These are phyloP conservation scores for Colletotrichum viniferum DNA, from an alignment of 2,329 filamentous ascomycete genomes.

Conservation along the genomic window DNA sequence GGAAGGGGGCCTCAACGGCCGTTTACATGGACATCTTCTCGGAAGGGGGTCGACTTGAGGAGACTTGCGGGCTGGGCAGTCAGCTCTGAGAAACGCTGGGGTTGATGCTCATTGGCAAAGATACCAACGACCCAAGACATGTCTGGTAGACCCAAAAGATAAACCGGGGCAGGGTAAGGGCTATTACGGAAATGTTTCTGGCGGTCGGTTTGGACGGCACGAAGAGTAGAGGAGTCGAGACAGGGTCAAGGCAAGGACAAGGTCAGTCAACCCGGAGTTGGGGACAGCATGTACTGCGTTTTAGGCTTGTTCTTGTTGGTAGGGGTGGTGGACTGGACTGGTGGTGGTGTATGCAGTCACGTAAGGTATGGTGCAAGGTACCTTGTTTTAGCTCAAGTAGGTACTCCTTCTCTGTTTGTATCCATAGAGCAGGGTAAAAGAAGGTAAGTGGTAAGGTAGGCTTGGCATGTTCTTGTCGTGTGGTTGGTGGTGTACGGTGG, in stretches of 20 bases:
- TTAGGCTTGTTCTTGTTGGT: neutral
- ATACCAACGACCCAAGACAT: slow-evolving; percentile 14
- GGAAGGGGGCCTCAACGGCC: slow-evolving; percentile 11
- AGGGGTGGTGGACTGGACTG: neutral
- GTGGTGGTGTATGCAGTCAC: slow-evolving; percentile 5
- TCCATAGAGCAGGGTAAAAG: neutral
- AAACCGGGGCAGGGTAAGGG: slow-evolving; percentile 13
- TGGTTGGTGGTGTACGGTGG: neutral
- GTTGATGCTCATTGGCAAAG: neutral
- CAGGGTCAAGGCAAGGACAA: slow-evolving; percentile 1
- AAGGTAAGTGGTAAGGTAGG: neutral
- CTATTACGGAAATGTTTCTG: slow-evolving; percentile 14
- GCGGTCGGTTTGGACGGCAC: slow-evolving; percentile 13
- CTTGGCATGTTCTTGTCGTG: neutral
- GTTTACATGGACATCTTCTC: neutral
- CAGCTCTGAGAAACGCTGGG: slow-evolving; percentile 2
- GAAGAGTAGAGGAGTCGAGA: neutral
- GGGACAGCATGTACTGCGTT: slow-evolving; percentile 6
- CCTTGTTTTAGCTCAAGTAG: neutral
- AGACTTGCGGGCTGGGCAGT: slow-evolving; percentile 19
- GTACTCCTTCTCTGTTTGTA: neutral
- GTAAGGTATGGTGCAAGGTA: neutral
- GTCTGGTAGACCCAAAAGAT: slow-evolving; percentile 19
- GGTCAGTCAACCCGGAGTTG: slow-evolving; percentile 15
- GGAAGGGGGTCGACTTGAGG: neutral